Evolutionary conservation across 2,329 filamentous ascomycete species (phyloP).

Genomic region (Trichoderma sp.): DNA sequence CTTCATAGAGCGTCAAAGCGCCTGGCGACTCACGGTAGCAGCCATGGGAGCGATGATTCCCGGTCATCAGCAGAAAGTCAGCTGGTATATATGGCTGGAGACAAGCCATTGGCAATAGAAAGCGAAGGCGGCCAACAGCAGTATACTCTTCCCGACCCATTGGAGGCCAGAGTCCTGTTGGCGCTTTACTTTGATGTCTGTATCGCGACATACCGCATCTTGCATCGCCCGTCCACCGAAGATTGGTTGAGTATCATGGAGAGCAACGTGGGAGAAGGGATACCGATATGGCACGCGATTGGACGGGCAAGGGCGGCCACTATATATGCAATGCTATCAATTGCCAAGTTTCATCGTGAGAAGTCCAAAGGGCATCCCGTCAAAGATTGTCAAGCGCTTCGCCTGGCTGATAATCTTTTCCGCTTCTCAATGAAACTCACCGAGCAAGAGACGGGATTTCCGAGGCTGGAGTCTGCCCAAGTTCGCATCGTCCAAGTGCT

Average conservation of each 20-base stretch:
- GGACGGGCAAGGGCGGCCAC: constrained; percentile 52
- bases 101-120: constrained; percentile 49
- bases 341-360: constrained; percentile 51
- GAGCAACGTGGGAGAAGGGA: constrained; percentile 42
- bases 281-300: constrained; percentile 45
- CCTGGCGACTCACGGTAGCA: constrained; percentile 49
- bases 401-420: constrained; percentile 47
- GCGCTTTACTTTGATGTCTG: constrained; percentile 63
- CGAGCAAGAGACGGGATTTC: constrained; percentile 55
- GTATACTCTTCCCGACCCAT: constrained; percentile 46
- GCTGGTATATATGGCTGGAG: constrained; percentile 53
- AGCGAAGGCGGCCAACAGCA: constrained; percentile 38
- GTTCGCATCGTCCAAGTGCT: constrained; percentile 61
- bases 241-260: constrained; percentile 51
- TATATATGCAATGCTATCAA: constrained; percentile 53
- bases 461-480: constrained; percentile 60
- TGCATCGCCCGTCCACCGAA: constrained; percentile 58
- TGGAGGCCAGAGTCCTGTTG: constrained; percentile 44
- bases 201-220: constrained; percentile 62
- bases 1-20: constrained; percentile 57
- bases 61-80: constrained; percentile 44
- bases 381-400: constrained; percentile 37
- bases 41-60: constrained; percentile 32
- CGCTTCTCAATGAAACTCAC: constrained; percentile 47
- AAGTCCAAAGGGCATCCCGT: constrained; percentile 39